A percentile compares a stretch with the other conserved stretches of the same genome.
Conservation (phyloP, 352 stramenopile genomes). For the Albugo laibachii region DNA sequence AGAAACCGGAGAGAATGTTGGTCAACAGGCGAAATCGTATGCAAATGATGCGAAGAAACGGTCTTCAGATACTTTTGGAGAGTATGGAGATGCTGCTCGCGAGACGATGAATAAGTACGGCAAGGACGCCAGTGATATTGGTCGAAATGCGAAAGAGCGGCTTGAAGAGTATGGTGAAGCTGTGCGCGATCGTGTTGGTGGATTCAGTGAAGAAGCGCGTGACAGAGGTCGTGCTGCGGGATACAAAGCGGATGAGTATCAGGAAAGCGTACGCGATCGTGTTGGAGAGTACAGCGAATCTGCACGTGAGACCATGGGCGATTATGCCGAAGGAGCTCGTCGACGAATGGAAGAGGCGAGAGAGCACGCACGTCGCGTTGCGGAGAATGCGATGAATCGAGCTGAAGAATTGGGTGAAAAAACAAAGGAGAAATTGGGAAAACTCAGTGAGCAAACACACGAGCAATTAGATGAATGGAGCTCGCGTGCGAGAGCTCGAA, state of each 20-base stretch:
- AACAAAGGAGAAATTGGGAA: conserved; percentile 2
- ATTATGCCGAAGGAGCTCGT: conserved; percentile 2
- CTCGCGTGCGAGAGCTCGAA: conserved; percentile 4
- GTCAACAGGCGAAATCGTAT: conserved; percentile 1
- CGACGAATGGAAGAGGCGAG: conserved; percentile 7
- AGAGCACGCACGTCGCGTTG: not conserved
- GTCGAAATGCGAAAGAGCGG: not conserved
- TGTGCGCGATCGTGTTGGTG: conserved; percentile 10
- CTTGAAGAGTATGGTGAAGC: conserved; percentile 7
- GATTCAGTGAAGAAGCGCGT: conserved; percentile 16
- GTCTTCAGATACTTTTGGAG: not conserved
- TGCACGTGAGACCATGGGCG: conserved; percentile 1
- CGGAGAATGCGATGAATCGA: conserved; percentile 10
- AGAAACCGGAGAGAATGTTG: conserved; percentile 19
- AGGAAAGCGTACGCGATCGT: conserved; percentile 4
- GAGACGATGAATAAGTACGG: not conserved
- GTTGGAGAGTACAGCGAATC: conserved; percentile 10
- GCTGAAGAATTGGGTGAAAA: conserved; percentile 14
- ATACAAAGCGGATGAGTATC: not conserved
- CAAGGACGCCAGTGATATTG: not conserved
- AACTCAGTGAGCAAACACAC: not conserved
- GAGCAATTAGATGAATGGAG: conserved; percentile 2
- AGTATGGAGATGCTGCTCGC: not conserved
- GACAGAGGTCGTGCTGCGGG: conserved; percentile 9
- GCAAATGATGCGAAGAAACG: conserved; percentile 1